Evolutionary conservation across 2,329 filamentous ascomycete genomes (phyloP).

Genomic region (Colletotrichum tamarilloi): DNA sequence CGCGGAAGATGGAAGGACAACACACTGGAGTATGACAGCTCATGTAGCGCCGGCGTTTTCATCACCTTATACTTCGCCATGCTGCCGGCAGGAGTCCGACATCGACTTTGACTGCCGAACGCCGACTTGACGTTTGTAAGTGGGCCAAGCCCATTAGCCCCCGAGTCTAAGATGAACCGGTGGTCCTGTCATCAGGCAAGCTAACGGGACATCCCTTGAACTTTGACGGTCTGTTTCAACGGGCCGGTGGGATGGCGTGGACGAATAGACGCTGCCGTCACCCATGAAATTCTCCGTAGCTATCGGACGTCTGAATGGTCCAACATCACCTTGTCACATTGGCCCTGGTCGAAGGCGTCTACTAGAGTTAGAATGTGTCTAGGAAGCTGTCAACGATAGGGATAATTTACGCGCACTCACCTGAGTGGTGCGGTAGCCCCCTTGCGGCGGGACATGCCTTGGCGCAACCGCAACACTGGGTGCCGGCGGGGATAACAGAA

Average conservation of each 20-base stretch:
- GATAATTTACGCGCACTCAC: not conserved
- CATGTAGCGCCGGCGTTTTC: too few species aligned
- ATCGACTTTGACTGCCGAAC: not conserved
- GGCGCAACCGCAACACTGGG: not conserved
- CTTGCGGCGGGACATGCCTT: not conserved
- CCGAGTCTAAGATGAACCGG: not conserved
- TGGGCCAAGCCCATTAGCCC: not conserved
- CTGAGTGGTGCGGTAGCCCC: not conserved
- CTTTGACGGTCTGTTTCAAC: not conserved
- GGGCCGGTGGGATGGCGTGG: not conserved
- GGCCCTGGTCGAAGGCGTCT: not conserved
- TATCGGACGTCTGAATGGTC: not conserved
- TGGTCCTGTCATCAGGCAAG: not conserved
- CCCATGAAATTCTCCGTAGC: not conserved
- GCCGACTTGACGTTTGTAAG: not conserved
- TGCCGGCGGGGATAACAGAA: not conserved
- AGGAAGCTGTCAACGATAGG: not conserved
- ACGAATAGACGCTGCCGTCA: not conserved
- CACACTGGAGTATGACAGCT: too few species aligned
- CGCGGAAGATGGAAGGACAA: too few species aligned
- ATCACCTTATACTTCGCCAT: not conserved
- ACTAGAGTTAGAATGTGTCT: not conserved
- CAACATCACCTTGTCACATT: not conserved
- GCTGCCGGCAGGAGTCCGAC: not conserved
- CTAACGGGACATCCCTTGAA: not conserved